Evolutionary conservation across 2,329 filamentous ascomycete genomes (phyloP), one percentile per base, ranked within the genome.

Genomic region (Chalara sp.): DNA sequence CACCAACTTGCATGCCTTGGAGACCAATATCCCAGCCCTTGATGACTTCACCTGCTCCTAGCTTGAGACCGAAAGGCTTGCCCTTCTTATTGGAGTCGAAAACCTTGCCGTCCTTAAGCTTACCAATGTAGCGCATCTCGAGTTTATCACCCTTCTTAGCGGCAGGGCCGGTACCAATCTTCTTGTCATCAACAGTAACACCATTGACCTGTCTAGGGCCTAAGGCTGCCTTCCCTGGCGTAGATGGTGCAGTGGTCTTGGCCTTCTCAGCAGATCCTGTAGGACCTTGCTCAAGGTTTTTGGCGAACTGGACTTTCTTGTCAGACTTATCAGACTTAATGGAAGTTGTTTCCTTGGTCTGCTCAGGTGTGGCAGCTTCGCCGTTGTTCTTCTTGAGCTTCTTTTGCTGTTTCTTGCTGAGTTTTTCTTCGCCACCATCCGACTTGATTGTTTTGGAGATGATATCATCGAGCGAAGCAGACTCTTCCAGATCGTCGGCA

Each of bases 21-120:
- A 99, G 76, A 72, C 93, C 93, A 58, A 97, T 81, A 69, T 99
- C 95, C 95, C 93, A 97, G 61, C 93, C 93, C 80, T 95, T 93
- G 77, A 99, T 99, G 65, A 99, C 95, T 71, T 97, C 89, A 55
- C 91, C 91, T 67, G 84, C 83, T 61, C 93, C 95, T 55, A 95
- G 83, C 78, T 92, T 95, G 83, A 97, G 97, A 60, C 80, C 80
- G 76, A 99, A 99, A 52, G 95, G 92, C 76, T 95, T 91, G 64
- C 93, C 93, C 77, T 95, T 96, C 81, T 97, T 99, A 81, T 99
- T 97, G 71, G 90, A 80, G 72, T 97, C 92, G 66, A 99, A 99
- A 61, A 95, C 84, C 76, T 96, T 95, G 72, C 90, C 90, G 71
- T 95, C 87, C 66, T 85, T 81, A 56, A 93, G 86, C 80, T 99